Percentiles rank a stretch among this genome's conserved stretches.
Evolutionary conservation across 805 yeast genomes (phyloP).

Genomic region (Lachancea lanzarotensis): DNA sequence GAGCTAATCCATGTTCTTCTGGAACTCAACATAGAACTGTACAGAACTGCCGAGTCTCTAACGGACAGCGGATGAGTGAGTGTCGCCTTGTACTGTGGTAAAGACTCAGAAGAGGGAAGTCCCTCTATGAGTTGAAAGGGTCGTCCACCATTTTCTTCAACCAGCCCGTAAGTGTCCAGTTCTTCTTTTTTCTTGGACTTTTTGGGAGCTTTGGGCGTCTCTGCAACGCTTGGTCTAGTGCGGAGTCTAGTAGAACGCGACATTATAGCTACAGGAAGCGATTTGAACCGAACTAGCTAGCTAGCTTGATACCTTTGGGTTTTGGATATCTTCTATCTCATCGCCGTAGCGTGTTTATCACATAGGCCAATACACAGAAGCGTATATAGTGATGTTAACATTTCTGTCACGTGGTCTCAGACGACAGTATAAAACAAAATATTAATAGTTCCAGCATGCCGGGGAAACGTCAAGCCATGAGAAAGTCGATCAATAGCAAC

Average conservation of each 20-base stretch:
- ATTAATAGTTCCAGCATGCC: too few species aligned
- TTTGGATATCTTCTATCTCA: too few species aligned
- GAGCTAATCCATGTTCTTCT: conserved; percentile 61
- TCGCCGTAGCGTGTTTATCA: too few species aligned
- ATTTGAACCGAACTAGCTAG: too few species aligned
- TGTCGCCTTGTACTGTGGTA: conserved; percentile 48
- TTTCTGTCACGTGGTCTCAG: too few species aligned
- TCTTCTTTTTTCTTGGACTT: conserved; percentile 24
- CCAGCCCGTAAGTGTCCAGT: conserved; percentile 16
- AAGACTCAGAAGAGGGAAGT: conserved; percentile 57
- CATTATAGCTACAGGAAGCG: neutral
- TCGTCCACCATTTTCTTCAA: conserved; percentile 11
- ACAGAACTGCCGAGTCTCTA: conserved; percentile 66
- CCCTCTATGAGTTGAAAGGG: conserved; percentile 64
- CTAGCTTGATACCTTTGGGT: too few species aligned
- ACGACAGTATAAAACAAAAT: too few species aligned
- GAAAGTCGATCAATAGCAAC: too few species aligned
- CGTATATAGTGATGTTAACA: too few species aligned
- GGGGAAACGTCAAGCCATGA: too few species aligned
- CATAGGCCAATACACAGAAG: too few species aligned
- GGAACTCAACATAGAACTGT: conserved; percentile 66
- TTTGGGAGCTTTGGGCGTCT: conserved; percentile 15
- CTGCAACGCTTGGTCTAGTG: conserved; percentile 2
- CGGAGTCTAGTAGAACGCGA: conserved; percentile 6
- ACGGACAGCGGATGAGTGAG: conserved; percentile 61